These are phyloP conservation scores for Suillus fuscotomentosus DNA, from an alignment of 768 basidiomycete species.

Conservation along the genomic window DNA sequence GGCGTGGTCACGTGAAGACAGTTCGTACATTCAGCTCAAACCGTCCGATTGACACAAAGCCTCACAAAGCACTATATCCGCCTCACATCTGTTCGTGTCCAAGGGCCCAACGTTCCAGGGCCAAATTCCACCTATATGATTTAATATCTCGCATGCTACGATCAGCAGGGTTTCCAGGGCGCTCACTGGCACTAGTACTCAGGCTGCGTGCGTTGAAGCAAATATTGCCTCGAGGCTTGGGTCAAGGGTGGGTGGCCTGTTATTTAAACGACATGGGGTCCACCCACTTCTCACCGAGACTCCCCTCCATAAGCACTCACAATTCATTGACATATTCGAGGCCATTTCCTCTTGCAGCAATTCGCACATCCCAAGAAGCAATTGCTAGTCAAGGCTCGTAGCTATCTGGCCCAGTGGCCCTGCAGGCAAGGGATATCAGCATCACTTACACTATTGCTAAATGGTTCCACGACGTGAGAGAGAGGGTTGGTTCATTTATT, in stretches of 20 bases:
- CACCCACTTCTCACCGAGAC: not conserved
- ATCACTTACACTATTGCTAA: not conserved
- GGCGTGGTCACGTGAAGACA: not conserved
- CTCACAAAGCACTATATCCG: not conserved
- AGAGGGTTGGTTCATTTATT: slow-evolving; percentile 15
- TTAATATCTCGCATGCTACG: rapidly evolving
- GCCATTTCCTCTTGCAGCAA: not conserved
- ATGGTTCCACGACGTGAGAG: slow-evolving; percentile 6
- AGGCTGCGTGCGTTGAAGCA: not conserved
- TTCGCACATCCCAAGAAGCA: not conserved
- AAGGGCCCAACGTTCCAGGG: no score
- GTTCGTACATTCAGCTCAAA: no score
- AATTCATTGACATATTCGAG: not conserved
- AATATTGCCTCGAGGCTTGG: not conserved
- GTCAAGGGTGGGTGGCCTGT: not conserved
- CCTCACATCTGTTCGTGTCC: not conserved
- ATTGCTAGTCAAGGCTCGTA: not conserved
- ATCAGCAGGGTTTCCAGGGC: not conserved
- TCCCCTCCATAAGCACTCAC: not conserved
- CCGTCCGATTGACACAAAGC: not conserved
- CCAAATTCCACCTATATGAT: not conserved
- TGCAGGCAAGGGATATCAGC: not conserved
- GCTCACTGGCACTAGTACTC: not conserved
- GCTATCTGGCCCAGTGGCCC: not conserved
- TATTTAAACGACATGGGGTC: not conserved